Base-by-base conservation (phyloP, 305 asterid genomes). In the Salvia sclarea region DNA sequence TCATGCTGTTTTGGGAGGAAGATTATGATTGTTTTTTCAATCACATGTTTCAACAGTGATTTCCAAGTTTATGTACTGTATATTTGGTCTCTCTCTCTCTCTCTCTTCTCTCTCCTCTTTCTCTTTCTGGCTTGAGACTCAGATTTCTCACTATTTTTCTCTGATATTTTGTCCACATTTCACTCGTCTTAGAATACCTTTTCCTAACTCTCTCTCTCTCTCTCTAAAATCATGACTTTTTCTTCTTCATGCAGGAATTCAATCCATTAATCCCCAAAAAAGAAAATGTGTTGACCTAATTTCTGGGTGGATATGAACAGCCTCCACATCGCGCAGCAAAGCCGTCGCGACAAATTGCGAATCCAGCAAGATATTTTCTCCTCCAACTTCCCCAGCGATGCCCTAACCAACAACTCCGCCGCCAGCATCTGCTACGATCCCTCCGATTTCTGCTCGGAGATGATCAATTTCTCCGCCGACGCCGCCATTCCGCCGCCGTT, bases 241-340 rank as follows among this genome's bases (percentile, higher is more conserved):
- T n/a, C n/a, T n/a, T n/a, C n/a, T 43, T 45, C 74, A 74, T 69
- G 31, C 35, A 74, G 41, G 21, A 14, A 5, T 61, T 38, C 1
- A 13, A n/a, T 59, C 61, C n/a, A n/a, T 11, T 10, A 13, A 47
- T 28, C 55, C 8, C 61, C 4, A 25, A 4, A 25, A 25, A 1
- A 28, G 33, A 28, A 28, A 3, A 28, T 28, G 33, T 28, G 33
- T 28, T 28, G 6, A 28, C 30, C 40, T 35, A 68, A n/a, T n/a
- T n/a, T n/a, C n/a, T n/a, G n/a, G n/a, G 78, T 78, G 94, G 85
- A 85, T 66, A 86, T 75, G 75, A 81, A 82, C 59, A 76, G 78
- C 17, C 64, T 79, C 67, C 97, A 88, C 74, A 88, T 86, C 8
- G 96, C 94, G 3, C 96, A 90, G 61, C 87, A 83, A 77, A 86